Base-by-base conservation (phyloP, 2,329 filamentous ascomycete genomes). In the Xylariaceae sp. region DNA sequence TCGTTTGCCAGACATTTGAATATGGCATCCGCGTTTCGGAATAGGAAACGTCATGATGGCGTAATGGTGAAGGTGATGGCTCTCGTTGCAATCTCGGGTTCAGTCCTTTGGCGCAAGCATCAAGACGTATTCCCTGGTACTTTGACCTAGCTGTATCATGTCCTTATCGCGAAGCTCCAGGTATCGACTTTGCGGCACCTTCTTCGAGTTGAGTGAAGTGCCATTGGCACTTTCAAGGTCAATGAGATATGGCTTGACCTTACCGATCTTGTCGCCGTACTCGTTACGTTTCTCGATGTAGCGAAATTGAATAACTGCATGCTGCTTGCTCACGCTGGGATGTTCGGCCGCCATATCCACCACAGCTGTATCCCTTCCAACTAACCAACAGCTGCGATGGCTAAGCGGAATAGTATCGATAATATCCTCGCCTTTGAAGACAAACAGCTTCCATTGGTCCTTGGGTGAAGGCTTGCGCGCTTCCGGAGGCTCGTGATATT, bases 401-500 rank as follows among this genome's bases (percentile, higher is more conserved):
- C 84, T 82, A 45, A 99, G 80, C 56, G 92, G 86, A 19, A 97
- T 81, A 1, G 91, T 96, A 69, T 96, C 92, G 29, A 96, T 74
- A 3, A 96, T 82, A 54, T 92, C 90, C 24, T 82, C 74, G 9
- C 87, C 90, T 71, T 96, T 96, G 83, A 99, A 99, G 19, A 97
- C 84, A 72, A 96, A 98, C 44, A 99, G 79, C 58, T 91, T 90
- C 94, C 94, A 99, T 55, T 85, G 78, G 65, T 95, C 87, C 52
- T 86, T 88, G 1, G 88, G 71, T 0, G 93, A 82, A 0, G 95
- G 91, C 67, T 96, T 96, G 57, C 95, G 89, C 46, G 94, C 91
- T 78, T 99, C 95, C 9, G 91, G 79, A 1, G 95, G 95, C 75
- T 99, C 95, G 76, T 97, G 91, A 74, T 99, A 99, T 78, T 98